Conservation (phyloP, 352 stramenopile genomes). For the Plasmopara muralis region DNA sequence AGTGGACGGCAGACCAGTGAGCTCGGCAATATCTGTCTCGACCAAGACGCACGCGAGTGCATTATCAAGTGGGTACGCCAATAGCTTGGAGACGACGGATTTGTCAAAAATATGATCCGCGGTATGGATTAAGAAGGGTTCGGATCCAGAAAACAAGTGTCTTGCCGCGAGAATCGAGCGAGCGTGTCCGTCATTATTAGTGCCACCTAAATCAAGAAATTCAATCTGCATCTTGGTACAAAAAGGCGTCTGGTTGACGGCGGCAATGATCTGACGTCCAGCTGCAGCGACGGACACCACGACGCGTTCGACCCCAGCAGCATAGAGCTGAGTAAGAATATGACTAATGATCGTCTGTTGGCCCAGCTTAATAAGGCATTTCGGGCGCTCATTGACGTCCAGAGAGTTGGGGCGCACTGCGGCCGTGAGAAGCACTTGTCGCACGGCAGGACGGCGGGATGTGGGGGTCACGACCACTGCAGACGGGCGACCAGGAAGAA, state of each 20-base stretch:
- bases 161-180: constrained; percentile 64
- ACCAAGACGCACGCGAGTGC: constrained; percentile 65
- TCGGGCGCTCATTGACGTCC: constrained; percentile 50
- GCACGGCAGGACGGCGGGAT: constrained; percentile 18
- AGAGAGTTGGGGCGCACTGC: constrained; percentile 45
- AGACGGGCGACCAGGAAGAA: constrained; percentile 15
- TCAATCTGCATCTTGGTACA: constrained; percentile 79
- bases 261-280: constrained; percentile 48
- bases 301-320: constrained; percentile 65
- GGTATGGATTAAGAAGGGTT: constrained; percentile 78
- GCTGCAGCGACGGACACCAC: constrained; percentile 68
- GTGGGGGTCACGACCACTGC: constrained; percentile 19
- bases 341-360: constrained; percentile 72
- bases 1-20: constrained; percentile 52
- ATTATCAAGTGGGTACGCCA: constrained; percentile 47
- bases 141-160: constrained; percentile 48
- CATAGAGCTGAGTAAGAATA: constrained; percentile 72
- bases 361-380: constrained; percentile 69
- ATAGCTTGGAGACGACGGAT: constrained; percentile 59
- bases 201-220: constrained; percentile 67
- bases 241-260: constrained; percentile 58
- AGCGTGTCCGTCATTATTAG: constrained; percentile 61
- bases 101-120: constrained; percentile 85
- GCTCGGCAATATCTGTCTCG: constrained; percentile 56
- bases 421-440: constrained; percentile 62